Base-by-base conservation (phyloP, 2,329 filamentous ascomycete genomes). In the Aphanocladium album region DNA sequence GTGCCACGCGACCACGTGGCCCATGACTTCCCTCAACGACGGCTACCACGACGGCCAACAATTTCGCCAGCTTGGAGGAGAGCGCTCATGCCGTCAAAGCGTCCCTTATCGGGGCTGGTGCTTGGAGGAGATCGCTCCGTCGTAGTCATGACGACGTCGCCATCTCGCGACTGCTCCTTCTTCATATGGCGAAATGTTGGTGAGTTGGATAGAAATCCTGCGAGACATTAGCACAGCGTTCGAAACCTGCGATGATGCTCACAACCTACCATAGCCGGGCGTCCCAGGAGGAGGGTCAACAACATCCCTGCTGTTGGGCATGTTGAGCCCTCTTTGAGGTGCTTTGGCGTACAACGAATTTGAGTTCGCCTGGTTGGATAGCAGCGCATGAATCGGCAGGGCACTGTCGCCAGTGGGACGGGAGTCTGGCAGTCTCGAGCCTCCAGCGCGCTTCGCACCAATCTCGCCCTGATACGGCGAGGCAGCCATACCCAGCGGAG, bases 1-100 rank as follows among this genome's bases (percentile, higher is more conserved):
- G 16, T 50, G 12, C 3, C 47, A 30, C 9, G 47, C 21, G 17
- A 30, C 9, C 30, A 30, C 30, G 17, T 43, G 5, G 47, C 23
- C 12, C 35, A 21, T 35, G 7, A 14, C n/a, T 39, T 25, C 25
- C 25, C 27, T 64, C 37, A 62, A 19, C 46, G 54, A 14, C 65
- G 57, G 52, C 64, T 65, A 56, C 65, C 64, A 56, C 76, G 73
- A 46, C 78, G 77, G 61, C 81, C 80, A 43, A 86, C 81, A 62
- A 87, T 82, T 65, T 86, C 83, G 35, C 83, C 83, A 11, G 84
- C 84, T 62, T 77, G 77, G 1, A 87, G 69, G 12, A 87, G 72
- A 7, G 84, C 84, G 62, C 77, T 84, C 72, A 87, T 83, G 2
- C 84, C 83, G 63, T 87, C 83, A 21, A 86, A 71, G 3, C 69